A percentile compares a stretch with the other conserved stretches of the same genome.
phyloP scores from a whole-genome alignment of 352 stramenopile genomes.

The Globisporangium splendens region DNA sequence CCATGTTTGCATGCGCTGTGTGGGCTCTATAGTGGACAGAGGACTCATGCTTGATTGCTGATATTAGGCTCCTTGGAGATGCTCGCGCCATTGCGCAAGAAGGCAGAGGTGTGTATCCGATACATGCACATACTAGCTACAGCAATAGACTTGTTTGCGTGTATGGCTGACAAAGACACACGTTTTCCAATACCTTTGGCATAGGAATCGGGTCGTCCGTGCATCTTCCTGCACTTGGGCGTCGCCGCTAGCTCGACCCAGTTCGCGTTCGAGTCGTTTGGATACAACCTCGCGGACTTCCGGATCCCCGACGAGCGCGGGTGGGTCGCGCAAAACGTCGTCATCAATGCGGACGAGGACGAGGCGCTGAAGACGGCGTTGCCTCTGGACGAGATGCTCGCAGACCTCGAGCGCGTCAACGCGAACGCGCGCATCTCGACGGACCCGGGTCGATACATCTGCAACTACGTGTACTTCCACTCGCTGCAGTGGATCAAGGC shows the following conservation, averaged over 20 bases:
- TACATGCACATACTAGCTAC: neutral
- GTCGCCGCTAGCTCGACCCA: slow-evolving; percentile 39
- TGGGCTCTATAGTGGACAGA: neutral
- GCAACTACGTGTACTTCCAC: slow-evolving; percentile 83
- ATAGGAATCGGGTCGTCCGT: slow-evolving; percentile 42
- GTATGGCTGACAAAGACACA: neutral
- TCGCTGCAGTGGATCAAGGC: slow-evolving; percentile 67
- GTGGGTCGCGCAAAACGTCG: slow-evolving; percentile 48
- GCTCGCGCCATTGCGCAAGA: slow-evolving; percentile 28
- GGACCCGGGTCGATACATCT: slow-evolving; percentile 81
- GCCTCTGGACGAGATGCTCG: slow-evolving; percentile 57
- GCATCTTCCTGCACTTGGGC: slow-evolving; percentile 74
- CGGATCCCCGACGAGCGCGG: slow-evolving; percentile 78
- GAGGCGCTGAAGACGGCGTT: slow-evolving; percentile 46
- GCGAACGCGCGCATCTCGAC: slow-evolving; percentile 48
- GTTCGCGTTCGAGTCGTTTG: slow-evolving; percentile 61
- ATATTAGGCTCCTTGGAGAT: slow-evolving; percentile 29
- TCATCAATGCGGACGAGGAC: slow-evolving; percentile 45
- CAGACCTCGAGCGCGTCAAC: slow-evolving; percentile 26
- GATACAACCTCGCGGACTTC: slow-evolving; percentile 82
- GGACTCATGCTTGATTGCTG: no score
- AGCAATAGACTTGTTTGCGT: neutral
- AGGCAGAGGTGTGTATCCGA: slow-evolving; percentile 19
- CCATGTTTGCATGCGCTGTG: neutral
- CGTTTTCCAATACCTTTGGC: neutral